These are phyloP conservation scores for Clarireedia paspali DNA, from an alignment of 2,329 filamentous ascomycete species.

Conservation along the genomic window DNA sequence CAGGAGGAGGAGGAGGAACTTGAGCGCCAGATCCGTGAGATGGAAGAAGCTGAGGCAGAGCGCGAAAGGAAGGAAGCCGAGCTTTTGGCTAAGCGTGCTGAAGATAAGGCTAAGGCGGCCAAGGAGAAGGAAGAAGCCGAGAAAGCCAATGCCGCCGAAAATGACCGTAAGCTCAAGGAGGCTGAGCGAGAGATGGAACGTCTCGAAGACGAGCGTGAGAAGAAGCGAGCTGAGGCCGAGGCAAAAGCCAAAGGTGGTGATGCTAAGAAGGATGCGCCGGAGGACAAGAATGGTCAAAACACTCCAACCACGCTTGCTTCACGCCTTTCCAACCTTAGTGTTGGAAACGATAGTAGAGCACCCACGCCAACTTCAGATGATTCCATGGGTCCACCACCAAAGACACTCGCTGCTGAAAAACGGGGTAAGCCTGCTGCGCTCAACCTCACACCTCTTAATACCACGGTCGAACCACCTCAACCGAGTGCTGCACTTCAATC, in stretches of 20 bases:
- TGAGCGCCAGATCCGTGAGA: conserved; percentile 53
- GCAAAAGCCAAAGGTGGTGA: conserved; percentile 20
- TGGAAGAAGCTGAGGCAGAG: conserved; percentile 35
- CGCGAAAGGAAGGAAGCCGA: conserved; percentile 31
- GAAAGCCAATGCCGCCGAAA: conserved; percentile 44
- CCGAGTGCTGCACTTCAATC: conserved; percentile 91
- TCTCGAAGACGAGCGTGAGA: conserved; percentile 63
- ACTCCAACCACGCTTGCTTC: conserved; percentile 28
- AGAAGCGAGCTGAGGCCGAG: conserved; percentile 45
- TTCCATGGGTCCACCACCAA: conserved; percentile 41
- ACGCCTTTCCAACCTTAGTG: conserved; percentile 45
- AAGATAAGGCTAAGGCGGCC: conserved; percentile 32
- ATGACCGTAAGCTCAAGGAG: conserved; percentile 60
- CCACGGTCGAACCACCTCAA: conserved; percentile 82
- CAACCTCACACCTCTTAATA: conserved; percentile 75
- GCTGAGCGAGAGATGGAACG: conserved; percentile 66
- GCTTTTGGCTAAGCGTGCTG: conserved; percentile 22
- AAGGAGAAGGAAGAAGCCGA: conserved; percentile 39
- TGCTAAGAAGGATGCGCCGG: conserved; percentile 20
- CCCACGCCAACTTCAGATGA: conserved; percentile 37
- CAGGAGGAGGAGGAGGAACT: conserved; percentile 47
- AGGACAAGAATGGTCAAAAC: conserved; percentile 26
- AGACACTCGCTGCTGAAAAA: conserved; percentile 52
- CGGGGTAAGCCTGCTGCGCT: conserved; percentile 75
- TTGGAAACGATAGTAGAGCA: conserved; percentile 36